These are phyloP conservation scores for Leccinum pellstonianum DNA, from an alignment of 768 basidiomycete genomes.

Conservation along the genomic window DNA sequence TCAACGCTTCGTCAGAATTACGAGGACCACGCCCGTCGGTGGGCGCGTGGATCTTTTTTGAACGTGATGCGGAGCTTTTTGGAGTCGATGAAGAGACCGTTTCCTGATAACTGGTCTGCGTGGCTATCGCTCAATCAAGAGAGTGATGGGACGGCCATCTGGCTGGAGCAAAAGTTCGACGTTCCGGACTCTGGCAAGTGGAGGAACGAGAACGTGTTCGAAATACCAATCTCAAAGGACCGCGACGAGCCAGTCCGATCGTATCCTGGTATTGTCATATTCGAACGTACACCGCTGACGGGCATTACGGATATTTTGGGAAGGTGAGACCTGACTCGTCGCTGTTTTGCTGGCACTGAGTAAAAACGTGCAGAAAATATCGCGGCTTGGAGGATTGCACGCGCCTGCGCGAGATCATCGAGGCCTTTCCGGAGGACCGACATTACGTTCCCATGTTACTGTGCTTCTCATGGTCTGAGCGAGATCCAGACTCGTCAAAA, in stretches of 20 bases:
- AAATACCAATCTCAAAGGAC: conserved; percentile 44
- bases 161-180: conserved; percentile 76
- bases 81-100: conserved; percentile 31
- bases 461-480: conserved; percentile 59
- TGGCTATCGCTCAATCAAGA: conserved; percentile 79
- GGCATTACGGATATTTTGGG: conserved; percentile 65
- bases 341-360: conserved; percentile 1
- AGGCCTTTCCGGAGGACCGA: conserved; percentile 49
- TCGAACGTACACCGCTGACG: conserved; percentile 69
- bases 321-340: conserved; percentile 41
- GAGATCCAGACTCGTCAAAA: conserved; percentile 35
- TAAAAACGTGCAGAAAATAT: conserved; percentile 51
- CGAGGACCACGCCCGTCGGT: conserved; percentile 66
- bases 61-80: conserved; percentile 35
- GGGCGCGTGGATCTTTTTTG: conserved; percentile 74
- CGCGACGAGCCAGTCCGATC: conserved; percentile 16
- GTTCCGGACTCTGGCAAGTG: conserved; percentile 63
- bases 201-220: conserved; percentile 57
- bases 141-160: conserved; percentile 74
- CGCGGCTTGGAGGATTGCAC: conserved; percentile 70
- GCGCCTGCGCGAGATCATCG: conserved; percentile 63
- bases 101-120: conserved; percentile 50
- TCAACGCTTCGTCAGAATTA: conserved; percentile 52
- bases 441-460: conserved; percentile 64
- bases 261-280: conserved; percentile 69